A percentile compares a stretch with the other conserved stretches of the same genome.
Evolutionary conservation across 2,329 filamentous ascomycete species (phyloP).

Genomic region (Orbilia ellipsospora): DNA sequence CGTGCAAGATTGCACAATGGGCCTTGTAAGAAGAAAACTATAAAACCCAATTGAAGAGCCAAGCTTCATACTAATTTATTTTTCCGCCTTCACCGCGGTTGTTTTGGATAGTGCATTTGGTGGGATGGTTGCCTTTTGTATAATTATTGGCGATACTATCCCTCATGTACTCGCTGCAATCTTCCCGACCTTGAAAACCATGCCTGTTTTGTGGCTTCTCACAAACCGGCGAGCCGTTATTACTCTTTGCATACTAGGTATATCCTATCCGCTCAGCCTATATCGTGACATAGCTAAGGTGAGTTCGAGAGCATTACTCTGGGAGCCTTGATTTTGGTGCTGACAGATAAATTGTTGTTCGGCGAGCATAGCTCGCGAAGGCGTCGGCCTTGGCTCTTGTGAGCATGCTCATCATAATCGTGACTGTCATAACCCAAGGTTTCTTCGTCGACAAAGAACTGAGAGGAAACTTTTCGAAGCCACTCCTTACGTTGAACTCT

Average conservation of each 20-base stretch:
- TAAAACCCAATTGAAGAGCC: no score
- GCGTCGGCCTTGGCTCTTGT: constrained; percentile 91
- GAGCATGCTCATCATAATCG: constrained; percentile 90
- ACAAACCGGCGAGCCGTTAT: constrained; percentile 86
- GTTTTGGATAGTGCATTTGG: constrained; percentile 77
- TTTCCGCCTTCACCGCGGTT: not conserved
- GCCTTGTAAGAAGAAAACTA: constrained; percentile 71
- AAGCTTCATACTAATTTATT: no score
- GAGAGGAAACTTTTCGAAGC: constrained; percentile 76
- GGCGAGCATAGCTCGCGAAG: constrained; percentile 76
- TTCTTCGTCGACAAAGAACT: constrained; percentile 76
- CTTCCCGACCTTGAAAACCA: constrained; percentile 78
- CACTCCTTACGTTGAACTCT: constrained; percentile 80
- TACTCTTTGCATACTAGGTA: constrained; percentile 82
- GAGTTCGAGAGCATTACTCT: constrained; percentile 58
- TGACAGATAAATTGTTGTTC: no score
- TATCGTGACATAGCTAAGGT: constrained; percentile 98
- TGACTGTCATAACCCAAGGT: constrained; percentile 88
- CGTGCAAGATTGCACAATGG: constrained; percentile 80
- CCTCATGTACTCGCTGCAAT: constrained; percentile 86
- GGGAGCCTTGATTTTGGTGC: no score
- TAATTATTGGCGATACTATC: constrained; percentile 96
- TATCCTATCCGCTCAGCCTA: constrained; percentile 90
- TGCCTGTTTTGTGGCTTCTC: constrained; percentile 83
- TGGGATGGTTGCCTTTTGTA: constrained; percentile 97